Percentiles rank a stretch among this genome's conserved stretches.
phyloP scores from a whole-genome alignment of 345 rosid species.

The Populus tremula region DNA sequence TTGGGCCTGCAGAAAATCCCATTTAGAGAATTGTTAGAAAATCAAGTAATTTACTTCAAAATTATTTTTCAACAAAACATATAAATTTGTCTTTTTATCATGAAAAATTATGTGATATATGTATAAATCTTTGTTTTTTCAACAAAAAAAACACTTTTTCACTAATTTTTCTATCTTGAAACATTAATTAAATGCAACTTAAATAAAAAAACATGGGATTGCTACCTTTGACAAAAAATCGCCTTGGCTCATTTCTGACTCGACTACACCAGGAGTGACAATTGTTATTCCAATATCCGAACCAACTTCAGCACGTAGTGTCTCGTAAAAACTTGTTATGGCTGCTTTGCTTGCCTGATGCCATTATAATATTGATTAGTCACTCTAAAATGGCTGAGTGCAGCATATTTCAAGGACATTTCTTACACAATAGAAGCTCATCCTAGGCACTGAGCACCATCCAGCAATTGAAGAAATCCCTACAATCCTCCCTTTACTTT shows the following conservation, averaged over 20 bases:
- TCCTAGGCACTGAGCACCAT: conserved; percentile 42
- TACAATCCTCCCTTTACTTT: conserved; percentile 47
- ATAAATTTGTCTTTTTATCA: no score
- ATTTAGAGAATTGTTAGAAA: not conserved
- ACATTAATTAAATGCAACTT: no score
- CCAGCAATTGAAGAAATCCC: conserved; percentile 45
- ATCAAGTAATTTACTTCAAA: no score
- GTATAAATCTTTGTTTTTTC: no score
- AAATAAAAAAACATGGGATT: no score
- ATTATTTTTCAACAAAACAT: no score
- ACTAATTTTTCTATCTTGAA: no score
- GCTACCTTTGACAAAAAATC: conserved; percentile 8
- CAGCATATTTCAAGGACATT: not conserved
- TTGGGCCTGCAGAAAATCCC: not conserved
- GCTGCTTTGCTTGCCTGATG: conserved; percentile 67
- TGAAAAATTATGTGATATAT: no score
- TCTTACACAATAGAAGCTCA: conserved; percentile 49
- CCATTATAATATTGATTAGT: not conserved
- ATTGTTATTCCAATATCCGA: conserved; percentile 40
- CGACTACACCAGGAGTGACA: conserved; percentile 41
- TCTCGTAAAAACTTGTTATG: conserved; percentile 42
- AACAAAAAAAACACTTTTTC: no score
- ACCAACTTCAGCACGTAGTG: conserved; percentile 43
- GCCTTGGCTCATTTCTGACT: conserved; percentile 44
- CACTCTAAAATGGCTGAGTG: not conserved